Conservation (phyloP, 2,329 filamentous ascomycete species). For the Fusarium veterinarium region DNA sequence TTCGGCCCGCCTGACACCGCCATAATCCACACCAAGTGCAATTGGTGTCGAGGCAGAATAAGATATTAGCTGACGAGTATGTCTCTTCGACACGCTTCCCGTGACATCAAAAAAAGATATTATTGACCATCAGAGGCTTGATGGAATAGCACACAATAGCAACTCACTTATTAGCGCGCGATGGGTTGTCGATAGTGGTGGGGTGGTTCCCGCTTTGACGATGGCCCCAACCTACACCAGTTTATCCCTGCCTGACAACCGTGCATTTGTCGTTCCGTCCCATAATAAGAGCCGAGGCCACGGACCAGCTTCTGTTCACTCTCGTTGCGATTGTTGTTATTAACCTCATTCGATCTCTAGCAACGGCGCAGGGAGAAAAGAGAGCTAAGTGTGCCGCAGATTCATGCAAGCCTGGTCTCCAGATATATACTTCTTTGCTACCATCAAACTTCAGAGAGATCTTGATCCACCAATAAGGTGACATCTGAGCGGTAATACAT, state of each 20-base stretch:
- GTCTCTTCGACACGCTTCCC: not conserved
- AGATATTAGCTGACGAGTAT: not conserved
- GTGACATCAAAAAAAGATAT: not conserved
- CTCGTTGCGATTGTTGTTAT: constrained; percentile 2
- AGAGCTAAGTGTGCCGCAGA: not conserved
- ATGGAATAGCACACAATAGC: constrained; percentile 16
- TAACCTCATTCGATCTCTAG: constrained; percentile 7
- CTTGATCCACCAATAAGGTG: constrained; percentile 12
- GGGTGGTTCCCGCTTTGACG: constrained; percentile 34
- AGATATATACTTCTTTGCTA: not conserved
- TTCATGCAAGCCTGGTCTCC: not conserved
- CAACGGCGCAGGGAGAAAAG: constrained; percentile 4
- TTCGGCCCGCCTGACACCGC: not conserved
- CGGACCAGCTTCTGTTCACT: constrained; percentile 47
- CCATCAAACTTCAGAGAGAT: not conserved
- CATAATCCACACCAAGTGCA: not conserved
- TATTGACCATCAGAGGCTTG: not conserved
- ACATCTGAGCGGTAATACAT: constrained; percentile 17
- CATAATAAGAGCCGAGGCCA: constrained; percentile 43
- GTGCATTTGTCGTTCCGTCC: constrained; percentile 42
- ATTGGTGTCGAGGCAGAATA: not conserved
- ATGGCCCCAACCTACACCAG: constrained; percentile 34
- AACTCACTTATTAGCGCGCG: constrained; percentile 19
- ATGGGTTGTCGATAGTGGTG: constrained; percentile 35
- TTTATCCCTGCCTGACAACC: constrained; percentile 40